Evolutionary conservation across 169 alveolate species (phyloP).

Genomic region (Cardiosporidium cionae): DNA sequence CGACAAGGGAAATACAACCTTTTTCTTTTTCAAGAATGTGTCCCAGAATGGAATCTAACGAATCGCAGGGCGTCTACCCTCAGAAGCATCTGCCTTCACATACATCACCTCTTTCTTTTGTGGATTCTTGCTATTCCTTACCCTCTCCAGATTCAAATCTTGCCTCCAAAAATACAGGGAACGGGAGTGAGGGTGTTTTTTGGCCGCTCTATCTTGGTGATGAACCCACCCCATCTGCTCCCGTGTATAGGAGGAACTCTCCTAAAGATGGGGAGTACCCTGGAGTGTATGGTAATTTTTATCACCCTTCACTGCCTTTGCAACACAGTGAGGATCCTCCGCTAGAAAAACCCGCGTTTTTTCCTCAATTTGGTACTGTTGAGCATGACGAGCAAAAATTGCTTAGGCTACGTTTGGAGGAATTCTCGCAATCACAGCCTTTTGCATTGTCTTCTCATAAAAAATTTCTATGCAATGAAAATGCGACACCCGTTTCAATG

Average conservation of each 20-base stretch:
- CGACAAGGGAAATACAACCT: too few species aligned
- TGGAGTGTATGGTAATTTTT: background rate
- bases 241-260: background rate
- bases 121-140: too few species aligned
- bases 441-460: background rate
- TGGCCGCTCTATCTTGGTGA: background rate
- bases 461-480: background rate
- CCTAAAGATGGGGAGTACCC: background rate
- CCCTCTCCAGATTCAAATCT: too few species aligned
- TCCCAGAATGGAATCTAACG: background rate
- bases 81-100: background rate
- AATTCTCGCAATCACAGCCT: too few species aligned
- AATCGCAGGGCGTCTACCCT: background rate
- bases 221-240: background rate
- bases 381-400: too few species aligned
- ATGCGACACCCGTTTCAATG: background rate
- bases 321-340: too few species aligned
- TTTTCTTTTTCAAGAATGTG: too few species aligned
- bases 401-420: too few species aligned
- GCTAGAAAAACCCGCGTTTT: too few species aligned
- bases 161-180: too few species aligned
- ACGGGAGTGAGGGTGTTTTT: background rate
- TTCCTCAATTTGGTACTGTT: too few species aligned
- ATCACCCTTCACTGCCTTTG: too few species aligned
- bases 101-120: background rate